These are phyloP conservation scores for Tylopilus sp. DNA, from an alignment of 768 basidiomycete genomes.

Conservation along the genomic window DNA sequence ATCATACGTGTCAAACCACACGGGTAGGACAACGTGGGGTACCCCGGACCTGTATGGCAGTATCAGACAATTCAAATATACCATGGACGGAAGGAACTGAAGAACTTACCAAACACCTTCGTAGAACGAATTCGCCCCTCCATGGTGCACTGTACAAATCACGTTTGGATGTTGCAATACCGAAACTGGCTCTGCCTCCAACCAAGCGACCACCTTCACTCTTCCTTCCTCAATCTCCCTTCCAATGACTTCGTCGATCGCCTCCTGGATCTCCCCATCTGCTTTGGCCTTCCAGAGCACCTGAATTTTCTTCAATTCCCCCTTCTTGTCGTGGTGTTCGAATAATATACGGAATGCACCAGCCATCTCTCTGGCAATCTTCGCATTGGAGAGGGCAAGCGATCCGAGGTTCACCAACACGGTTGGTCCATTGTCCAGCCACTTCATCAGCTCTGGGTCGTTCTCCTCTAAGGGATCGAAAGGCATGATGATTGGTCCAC, in stretches of 20 bases:
- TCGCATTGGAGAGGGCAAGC: background rate
- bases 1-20: constrained; percentile 13
- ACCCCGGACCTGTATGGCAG: constrained; percentile 10
- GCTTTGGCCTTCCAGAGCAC: constrained; percentile 10
- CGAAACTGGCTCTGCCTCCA: constrained; percentile 9
- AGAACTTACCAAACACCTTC: background rate
- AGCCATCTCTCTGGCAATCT: background rate
- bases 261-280: background rate
- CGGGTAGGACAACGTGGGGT: constrained; percentile 8
- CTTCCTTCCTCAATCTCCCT: constrained; percentile 4
- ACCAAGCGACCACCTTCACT: constrained; percentile 10
- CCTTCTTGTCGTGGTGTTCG: background rate
- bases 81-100: background rate
- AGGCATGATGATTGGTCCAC: constrained; percentile 5
- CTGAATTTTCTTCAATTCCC: background rate
- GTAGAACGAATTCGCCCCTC: constrained; percentile 3
- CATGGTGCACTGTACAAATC: background rate
- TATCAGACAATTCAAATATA: background rate
- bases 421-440: constrained; percentile 10
- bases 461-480: constrained; percentile 8
- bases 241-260: background rate
- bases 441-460: constrained; percentile 1
- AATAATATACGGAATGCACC: constrained; percentile 8
- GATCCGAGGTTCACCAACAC: constrained; percentile 12
- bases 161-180: constrained; percentile 7